These are phyloP conservation scores for Naganishia cerealis DNA, from an alignment of 1,284 basidiomycete genomes.

Conservation along the genomic window DNA sequence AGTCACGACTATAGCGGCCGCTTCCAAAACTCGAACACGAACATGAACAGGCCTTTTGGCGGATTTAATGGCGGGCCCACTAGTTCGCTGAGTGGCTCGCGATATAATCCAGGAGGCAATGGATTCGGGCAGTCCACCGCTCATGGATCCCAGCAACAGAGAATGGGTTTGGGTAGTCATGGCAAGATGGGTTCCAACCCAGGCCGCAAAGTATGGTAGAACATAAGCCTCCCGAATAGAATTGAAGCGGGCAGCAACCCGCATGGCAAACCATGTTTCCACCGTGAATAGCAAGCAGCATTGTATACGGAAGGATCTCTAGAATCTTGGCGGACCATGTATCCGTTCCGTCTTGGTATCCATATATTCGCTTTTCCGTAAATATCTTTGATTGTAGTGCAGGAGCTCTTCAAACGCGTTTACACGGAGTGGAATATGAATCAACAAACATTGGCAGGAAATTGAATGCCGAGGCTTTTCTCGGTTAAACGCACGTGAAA, in stretches of 20 bases:
- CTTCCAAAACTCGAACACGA: constrained; percentile 12
- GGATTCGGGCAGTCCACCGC: constrained; percentile 14
- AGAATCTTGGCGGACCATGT: neutral
- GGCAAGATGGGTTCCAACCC: constrained; percentile 16
- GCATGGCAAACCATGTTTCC: neutral
- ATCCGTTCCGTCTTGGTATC: neutral
- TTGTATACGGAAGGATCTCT: neutral
- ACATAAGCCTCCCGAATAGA: neutral
- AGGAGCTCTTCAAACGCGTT: too few relatives aligned
- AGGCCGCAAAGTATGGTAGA: constrained; percentile 26
- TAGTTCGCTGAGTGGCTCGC: constrained; percentile 6
- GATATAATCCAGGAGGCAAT: constrained; percentile 20
- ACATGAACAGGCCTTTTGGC: constrained; percentile 23
- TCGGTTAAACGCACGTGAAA: constrained; percentile 26
- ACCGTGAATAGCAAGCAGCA: neutral
- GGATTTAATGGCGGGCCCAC: constrained; percentile 12
- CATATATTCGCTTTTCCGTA: neutral
- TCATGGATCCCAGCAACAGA: constrained; percentile 18
- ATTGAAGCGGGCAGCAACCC: neutral
- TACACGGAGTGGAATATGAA: neutral
- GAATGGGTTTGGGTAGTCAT: constrained; percentile 15
- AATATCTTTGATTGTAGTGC: too few relatives aligned
- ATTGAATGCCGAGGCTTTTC: constrained; percentile 18
- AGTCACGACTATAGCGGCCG: constrained; percentile 20
- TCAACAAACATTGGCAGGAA: constrained; percentile 21